Conservation (phyloP, 257 asterid genomes). For the Nicotiana noctiflora region DNA sequence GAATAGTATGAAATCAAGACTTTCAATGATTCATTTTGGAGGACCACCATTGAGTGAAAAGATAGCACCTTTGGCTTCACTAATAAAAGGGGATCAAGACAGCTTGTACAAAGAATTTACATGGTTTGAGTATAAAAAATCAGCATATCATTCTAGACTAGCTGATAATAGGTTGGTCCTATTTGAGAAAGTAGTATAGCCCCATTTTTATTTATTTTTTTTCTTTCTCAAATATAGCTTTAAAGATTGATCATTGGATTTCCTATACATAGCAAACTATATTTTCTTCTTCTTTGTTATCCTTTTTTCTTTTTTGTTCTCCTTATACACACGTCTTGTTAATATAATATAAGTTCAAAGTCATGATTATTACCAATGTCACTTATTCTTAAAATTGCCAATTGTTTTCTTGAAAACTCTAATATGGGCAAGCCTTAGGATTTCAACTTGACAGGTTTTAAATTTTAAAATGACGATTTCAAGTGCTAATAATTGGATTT, state of each 20-base stretch:
- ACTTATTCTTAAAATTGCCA: too few relatives aligned
- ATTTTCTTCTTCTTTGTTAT: neutral
- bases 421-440: too few relatives aligned
- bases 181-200: slow-evolving; percentile 28
- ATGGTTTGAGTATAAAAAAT: slow-evolving; percentile 36
- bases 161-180: slow-evolving; percentile 27
- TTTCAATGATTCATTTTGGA: slow-evolving; percentile 37
- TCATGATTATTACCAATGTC: neutral
- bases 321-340: neutral
- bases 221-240: too few relatives aligned
- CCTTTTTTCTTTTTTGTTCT: neutral
- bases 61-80: slow-evolving; percentile 33
- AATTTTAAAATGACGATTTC: too few relatives aligned
- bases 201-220: neutral
- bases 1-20: slow-evolving; percentile 23
- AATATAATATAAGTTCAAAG: neutral
- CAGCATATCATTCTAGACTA: slow-evolving; percentile 25
- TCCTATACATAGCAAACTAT: neutral
- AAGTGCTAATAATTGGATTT: too few relatives aligned
- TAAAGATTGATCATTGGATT: neutral
- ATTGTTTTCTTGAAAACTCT: too few relatives aligned
- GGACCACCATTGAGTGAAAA: slow-evolving; percentile 37
- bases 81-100: slow-evolving; percentile 23
- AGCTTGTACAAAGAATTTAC: slow-evolving; percentile 38
- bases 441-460: too few relatives aligned